These are phyloP conservation scores for Arachnomyces sp. DNA, from an alignment of 2,329 filamentous ascomycete genomes.

Conservation along the genomic window DNA sequence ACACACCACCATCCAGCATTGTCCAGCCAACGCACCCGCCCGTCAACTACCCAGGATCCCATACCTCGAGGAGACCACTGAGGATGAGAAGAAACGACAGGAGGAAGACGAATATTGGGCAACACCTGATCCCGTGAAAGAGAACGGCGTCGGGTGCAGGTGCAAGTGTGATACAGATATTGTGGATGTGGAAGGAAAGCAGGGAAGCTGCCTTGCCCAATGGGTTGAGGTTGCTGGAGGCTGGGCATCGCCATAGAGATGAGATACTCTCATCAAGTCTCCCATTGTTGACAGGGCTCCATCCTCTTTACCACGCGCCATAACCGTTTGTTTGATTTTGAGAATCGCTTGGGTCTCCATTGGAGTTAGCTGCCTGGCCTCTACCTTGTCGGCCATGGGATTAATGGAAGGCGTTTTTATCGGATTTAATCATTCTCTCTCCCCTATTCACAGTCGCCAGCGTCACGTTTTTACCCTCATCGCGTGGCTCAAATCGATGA, in stretches of 20 bases:
- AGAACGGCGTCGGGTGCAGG: conserved; percentile 93
- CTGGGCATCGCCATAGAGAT: conserved; percentile 59
- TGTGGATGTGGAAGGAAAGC: conserved; percentile 94
- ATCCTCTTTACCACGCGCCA: conserved; percentile 15
- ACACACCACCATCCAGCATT: conserved; percentile 98
- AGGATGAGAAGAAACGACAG: conserved; percentile 71
- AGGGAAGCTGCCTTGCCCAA: conserved; percentile 87
- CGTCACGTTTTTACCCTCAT: conserved; percentile 23
- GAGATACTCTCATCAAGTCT: conserved; percentile 5
- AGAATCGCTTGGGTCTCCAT: conserved; percentile 26
- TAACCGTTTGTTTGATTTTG: conserved; percentile 25
- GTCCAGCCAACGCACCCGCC: conserved; percentile 86
- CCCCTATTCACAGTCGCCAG: conserved; percentile 26
- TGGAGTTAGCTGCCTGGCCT: conserved; percentile 27
- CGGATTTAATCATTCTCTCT: conserved; percentile 29
- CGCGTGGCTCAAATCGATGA: conserved; percentile 25
- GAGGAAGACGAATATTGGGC: conserved; percentile 98
- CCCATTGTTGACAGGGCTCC: conserved; percentile 9
- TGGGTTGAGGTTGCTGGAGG: conserved; percentile 97
- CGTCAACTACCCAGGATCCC: conserved; percentile 74
- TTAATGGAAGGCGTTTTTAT: conserved; percentile 30
- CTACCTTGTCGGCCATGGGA: conserved; percentile 25
- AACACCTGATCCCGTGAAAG: conserved; percentile 73
- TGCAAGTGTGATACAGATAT: conserved; percentile 97
- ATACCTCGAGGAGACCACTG: conserved; percentile 72